Conservation (phyloP, 1,284 basidiomycete species). For the Puccinia horiana region DNA sequence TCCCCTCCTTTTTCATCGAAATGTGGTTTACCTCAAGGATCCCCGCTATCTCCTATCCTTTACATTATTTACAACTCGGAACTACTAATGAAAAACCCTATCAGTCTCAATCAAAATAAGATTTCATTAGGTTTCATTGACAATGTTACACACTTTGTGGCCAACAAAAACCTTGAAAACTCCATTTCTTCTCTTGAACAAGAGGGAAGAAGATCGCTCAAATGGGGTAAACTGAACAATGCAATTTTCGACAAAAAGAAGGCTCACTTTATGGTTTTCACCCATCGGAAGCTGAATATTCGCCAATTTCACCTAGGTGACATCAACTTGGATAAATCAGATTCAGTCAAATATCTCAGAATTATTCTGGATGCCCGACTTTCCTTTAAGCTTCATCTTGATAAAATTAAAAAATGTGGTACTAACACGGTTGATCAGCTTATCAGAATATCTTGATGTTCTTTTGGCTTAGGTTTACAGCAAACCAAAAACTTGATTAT, state of each 20-base stretch:
- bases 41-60: conserved; percentile 18
- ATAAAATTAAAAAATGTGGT: not conserved
- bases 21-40: conserved; percentile 42
- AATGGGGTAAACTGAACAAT: not conserved
- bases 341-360: not conserved
- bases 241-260: conserved; percentile 32
- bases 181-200: not conserved
- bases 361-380: not conserved
- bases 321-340: not conserved
- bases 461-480: not conserved
- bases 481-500: not conserved
- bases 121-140: conserved; percentile 30
- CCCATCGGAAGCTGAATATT: not conserved
- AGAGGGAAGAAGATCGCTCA: not conserved
- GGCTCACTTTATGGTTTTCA: not conserved
- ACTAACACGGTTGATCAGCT: not conserved
- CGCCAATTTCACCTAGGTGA: not conserved
- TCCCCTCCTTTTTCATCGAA: not conserved
- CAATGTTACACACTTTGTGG: not conserved
- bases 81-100: not conserved
- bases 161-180: not conserved
- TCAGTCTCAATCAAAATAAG: not conserved
- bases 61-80: conserved; percentile 35
- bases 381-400: not conserved
- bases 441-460: not conserved